Evolutionary conservation across 305 asterid species (phyloP).

Genomic region (Fraxinus nigra): DNA sequence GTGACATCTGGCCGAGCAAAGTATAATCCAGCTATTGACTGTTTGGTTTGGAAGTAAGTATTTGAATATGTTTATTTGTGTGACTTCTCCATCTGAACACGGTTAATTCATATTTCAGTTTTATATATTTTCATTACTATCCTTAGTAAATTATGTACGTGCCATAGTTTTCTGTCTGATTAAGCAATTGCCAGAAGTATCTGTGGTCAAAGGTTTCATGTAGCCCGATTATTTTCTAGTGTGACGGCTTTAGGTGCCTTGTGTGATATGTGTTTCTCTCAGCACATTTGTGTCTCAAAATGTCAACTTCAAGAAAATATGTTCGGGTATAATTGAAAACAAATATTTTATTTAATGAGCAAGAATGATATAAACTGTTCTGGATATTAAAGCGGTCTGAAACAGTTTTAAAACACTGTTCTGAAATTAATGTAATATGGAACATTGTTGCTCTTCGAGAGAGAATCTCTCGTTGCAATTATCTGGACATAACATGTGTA

Average conservation of each 20-base stretch:
- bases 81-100: not conserved
- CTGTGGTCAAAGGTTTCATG: not conserved
- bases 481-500: not conserved
- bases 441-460: not conserved
- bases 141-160: not conserved
- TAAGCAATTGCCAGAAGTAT: not conserved
- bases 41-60: constrained; percentile 99
- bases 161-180: not conserved
- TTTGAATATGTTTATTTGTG: constrained; percentile 12
- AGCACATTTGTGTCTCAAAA: not conserved
- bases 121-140: not conserved
- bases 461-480: not conserved
- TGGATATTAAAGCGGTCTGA: not conserved
- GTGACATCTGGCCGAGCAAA: constrained; percentile 98
- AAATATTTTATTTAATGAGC: not conserved
- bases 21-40: constrained; percentile 91
- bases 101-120: not conserved
- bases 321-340: not conserved
- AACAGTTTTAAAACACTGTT: not conserved
- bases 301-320: not conserved
- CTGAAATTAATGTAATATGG: not conserved
- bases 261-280: not conserved
- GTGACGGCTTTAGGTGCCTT: not conserved
- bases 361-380: not conserved
- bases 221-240: not conserved